Percentiles rank a stretch among this genome's conserved stretches.
These are phyloP conservation scores for Ceratocystis alfenasii DNA, from an alignment of 2,329 filamentous ascomycete species.

Conservation along the genomic window DNA sequence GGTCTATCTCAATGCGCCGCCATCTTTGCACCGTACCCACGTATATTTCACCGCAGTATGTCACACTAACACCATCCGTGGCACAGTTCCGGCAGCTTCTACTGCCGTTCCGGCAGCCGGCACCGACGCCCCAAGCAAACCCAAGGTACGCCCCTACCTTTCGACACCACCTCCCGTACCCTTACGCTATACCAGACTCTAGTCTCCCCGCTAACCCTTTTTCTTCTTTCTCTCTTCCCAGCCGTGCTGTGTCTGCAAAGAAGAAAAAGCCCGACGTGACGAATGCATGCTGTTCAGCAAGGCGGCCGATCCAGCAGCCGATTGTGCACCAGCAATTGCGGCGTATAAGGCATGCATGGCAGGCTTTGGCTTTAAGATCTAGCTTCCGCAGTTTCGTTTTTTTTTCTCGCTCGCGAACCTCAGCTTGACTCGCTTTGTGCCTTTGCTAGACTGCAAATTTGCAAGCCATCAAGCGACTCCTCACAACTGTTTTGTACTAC, in stretches of 20 bases:
- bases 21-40: not conserved
- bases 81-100: conserved; percentile 28
- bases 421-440: not conserved
- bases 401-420: too few species aligned
- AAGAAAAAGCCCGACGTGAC: conserved; percentile 83
- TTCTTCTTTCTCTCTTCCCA: conserved; percentile 30
- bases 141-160: conserved; percentile 19
- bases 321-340: conserved; percentile 71
- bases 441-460: too few species aligned
- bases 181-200: too few species aligned
- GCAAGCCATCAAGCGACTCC: not conserved
- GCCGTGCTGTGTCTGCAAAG: conserved; percentile 97
- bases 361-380: conserved; percentile 75
- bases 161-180: too few species aligned
- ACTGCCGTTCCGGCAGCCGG: conserved; percentile 35
- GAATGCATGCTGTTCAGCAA: conserved; percentile 98
- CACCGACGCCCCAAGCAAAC: conserved; percentile 19
- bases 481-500: not conserved
- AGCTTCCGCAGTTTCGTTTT: conserved; percentile 22
- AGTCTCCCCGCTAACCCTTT: not conserved
- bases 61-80: not conserved
- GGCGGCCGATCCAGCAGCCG: conserved; percentile 65
- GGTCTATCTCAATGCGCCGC: not conserved
- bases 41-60: not conserved
- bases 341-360: conserved; percentile 88